Percentiles rank a stretch among this genome's conserved stretches.
phyloP scores from a whole-genome alignment of 352 stramenopile genomes.

The Phytophthora boehmeriae region DNA sequence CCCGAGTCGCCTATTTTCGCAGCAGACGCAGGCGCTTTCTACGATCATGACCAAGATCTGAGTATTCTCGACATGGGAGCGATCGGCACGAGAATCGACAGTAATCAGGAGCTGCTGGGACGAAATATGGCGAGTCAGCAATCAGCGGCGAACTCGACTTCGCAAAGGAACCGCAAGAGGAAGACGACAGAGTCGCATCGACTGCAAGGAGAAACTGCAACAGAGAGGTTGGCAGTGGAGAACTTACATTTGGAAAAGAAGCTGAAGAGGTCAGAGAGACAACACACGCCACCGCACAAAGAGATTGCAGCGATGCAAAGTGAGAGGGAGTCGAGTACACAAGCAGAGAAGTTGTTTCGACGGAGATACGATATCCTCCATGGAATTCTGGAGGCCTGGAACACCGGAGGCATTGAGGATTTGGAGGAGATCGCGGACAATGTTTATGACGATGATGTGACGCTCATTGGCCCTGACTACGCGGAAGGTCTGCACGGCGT shows the following conservation, averaged over 20 bases:
- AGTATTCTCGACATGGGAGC: conserved; percentile 24
- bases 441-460: conserved; percentile 78
- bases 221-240: conserved; percentile 14
- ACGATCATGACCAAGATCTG: conserved; percentile 38
- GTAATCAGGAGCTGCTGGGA: conserved; percentile 40
- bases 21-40: conserved; percentile 23
- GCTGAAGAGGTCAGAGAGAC: conserved; percentile 34
- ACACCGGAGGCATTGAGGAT: conserved; percentile 82
- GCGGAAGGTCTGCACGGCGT: conserved; percentile 66
- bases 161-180: conserved; percentile 57
- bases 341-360: conserved; percentile 62
- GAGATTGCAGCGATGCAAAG: conserved; percentile 25
- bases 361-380: conserved; percentile 77
- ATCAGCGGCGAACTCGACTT: conserved; percentile 1
- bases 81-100: conserved; percentile 44
- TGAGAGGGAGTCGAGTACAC: conserved; percentile 36
- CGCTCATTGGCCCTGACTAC: conserved; percentile 69
- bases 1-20: conserved; percentile 39
- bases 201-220: conserved; percentile 25
- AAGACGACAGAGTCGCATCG: conserved; percentile 52
- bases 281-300: conserved; percentile 11
- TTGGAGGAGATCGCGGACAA: conserved; percentile 81
- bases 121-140: conserved; percentile 40
- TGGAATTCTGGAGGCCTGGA: conserved; percentile 79
- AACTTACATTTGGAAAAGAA: conserved; percentile 44